phyloP scores from a whole-genome alignment of 1,284 basidiomycete genomes.

The Wallemia mellicola region DNA sequence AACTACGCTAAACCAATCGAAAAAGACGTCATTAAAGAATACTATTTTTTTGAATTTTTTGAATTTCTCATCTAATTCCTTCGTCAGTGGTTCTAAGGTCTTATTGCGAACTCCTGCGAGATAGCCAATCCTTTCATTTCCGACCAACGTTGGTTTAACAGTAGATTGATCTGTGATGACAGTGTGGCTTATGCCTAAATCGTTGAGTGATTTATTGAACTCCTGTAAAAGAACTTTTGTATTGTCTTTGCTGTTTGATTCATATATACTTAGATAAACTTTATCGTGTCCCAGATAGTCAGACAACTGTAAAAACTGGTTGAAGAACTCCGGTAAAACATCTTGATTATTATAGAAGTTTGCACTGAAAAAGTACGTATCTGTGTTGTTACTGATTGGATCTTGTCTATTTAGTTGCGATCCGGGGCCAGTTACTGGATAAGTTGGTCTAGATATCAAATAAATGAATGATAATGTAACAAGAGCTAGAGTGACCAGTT shows the following conservation, averaged over 20 bases:
- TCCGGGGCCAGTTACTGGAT: background rate
- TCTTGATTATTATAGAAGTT: background rate
- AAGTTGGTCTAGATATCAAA: background rate
- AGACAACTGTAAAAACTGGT: slow-evolving; percentile 10
- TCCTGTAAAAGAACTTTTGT: slow-evolving; percentile 18
- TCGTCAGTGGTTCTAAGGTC: slow-evolving; percentile 18
- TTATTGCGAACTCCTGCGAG: slow-evolving; percentile 21
- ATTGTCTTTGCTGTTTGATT: slow-evolving; percentile 22
- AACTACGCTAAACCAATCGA: slow-evolving; percentile 21
- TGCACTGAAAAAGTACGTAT: background rate
- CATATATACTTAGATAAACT: slow-evolving; percentile 27
- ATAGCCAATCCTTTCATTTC: slow-evolving; percentile 20
- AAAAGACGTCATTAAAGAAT: slow-evolving; percentile 24
- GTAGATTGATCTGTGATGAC: slow-evolving; percentile 15
- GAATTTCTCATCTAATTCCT: slow-evolving; percentile 10
- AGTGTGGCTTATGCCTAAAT: slow-evolving; percentile 13
- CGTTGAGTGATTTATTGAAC: slow-evolving; percentile 15
- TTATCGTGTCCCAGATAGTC: slow-evolving; percentile 22
- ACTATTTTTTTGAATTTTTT: slow-evolving; percentile 20
- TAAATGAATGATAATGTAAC: background rate
- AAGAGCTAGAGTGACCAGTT: background rate
- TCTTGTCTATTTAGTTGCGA: background rate
- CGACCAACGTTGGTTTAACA: slow-evolving; percentile 14
- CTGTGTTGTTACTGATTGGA: background rate
- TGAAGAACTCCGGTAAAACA: background rate